These are phyloP conservation scores for Chaetothyriales sp. DNA, from an alignment of 2,329 filamentous ascomycete species.

Conservation along the genomic window DNA sequence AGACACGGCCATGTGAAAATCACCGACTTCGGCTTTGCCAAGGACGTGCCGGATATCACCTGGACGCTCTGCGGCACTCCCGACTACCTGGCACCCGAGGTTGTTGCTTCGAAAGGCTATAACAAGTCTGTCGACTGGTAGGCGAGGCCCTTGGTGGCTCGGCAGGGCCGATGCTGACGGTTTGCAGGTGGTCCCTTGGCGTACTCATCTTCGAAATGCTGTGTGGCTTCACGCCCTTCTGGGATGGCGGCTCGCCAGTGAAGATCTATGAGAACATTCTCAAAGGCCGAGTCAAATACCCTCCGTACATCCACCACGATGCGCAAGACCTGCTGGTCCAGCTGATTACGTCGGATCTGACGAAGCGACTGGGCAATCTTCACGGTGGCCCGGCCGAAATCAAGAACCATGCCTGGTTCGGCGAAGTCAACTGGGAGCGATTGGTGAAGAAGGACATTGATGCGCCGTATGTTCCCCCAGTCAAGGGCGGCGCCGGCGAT, in stretches of 20 bases:
- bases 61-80: conserved; percentile 98
- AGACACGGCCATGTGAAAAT: conserved; percentile 92
- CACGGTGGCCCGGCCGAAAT: conserved; percentile 84
- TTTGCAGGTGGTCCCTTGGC: conserved; percentile 81
- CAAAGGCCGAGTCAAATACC: conserved; percentile 90
- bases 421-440: conserved; percentile 94
- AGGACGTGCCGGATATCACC: conserved; percentile 95
- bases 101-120: conserved; percentile 98
- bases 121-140: conserved; percentile 99
- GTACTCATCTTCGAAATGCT: conserved; percentile 99
- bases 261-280: conserved; percentile 99
- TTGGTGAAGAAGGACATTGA: conserved; percentile 93
- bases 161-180: conserved; percentile 5
- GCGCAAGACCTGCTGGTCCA: conserved; percentile 85
- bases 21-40: conserved; percentile 96
- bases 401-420: conserved; percentile 91
- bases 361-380: conserved; percentile 86
- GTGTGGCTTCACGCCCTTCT: conserved; percentile 96
- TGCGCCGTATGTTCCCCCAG: conserved; percentile 90
- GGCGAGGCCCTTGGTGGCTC: conserved; percentile 25
- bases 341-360: conserved; percentile 86
- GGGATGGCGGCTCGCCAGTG: conserved; percentile 94
- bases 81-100: conserved; percentile 92
- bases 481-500: conserved; percentile 85
- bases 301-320: conserved; percentile 85